Conservation (phyloP, 2,329 filamentous ascomycete species). For the Drechslerella dactyloides region DNA sequence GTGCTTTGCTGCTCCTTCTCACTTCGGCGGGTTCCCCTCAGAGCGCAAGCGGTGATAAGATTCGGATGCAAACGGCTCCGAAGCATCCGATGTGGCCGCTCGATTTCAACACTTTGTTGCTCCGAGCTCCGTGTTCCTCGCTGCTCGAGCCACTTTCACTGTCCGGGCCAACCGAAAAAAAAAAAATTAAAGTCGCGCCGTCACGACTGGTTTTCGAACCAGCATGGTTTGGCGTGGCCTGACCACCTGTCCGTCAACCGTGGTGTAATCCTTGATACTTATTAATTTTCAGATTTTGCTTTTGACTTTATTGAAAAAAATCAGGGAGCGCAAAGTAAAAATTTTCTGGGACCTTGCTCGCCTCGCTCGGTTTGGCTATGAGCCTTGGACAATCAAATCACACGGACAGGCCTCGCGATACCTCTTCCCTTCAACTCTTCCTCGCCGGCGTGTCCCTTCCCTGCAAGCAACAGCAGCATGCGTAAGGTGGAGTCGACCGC, state of each 20-base stretch:
- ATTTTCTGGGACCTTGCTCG: background rate
- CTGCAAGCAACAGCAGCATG: background rate
- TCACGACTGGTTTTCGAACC: slow-evolving; percentile 7
- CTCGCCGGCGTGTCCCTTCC: background rate
- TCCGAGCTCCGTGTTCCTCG: slow-evolving; percentile 36
- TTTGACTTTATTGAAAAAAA: background rate
- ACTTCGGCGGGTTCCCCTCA: background rate
- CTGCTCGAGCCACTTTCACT: background rate
- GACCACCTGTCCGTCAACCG: background rate
- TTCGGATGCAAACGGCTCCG: slow-evolving; percentile 50
- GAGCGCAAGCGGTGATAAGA: background rate
- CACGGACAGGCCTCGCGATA: background rate
- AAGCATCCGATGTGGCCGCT: slow-evolving; percentile 29
- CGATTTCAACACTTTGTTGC: slow-evolving; percentile 26
- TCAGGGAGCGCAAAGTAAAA: background rate
- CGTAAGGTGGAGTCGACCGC: background rate
- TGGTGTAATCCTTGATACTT: background rate
- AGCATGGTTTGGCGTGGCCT: slow-evolving; percentile 25
- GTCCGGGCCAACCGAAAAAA: background rate
- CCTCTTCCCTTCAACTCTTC: too few species aligned
- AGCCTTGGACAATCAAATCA: too few species aligned
- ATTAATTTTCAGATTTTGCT: background rate
- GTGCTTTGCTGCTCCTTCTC: slow-evolving; percentile 23
- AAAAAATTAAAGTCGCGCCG: background rate
- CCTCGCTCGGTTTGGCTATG: background rate